A percentile compares a stretch with the other conserved stretches of the same genome.
Conservation (phyloP, 345 rosid genomes). For the Heritiera fomes region DNA sequence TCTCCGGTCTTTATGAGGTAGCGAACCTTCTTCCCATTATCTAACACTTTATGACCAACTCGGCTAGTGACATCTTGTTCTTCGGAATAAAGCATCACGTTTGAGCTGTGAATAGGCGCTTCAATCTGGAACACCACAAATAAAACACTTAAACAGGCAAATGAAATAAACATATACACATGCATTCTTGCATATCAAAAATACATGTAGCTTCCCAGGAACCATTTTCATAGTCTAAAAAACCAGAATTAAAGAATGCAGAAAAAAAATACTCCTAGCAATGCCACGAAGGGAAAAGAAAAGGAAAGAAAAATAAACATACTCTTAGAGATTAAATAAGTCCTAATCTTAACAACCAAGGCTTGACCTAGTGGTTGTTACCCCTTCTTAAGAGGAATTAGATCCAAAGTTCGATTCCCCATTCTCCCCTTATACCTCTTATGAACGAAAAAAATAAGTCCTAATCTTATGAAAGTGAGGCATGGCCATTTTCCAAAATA, state of each 20-base stretch:
- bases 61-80: conserved; percentile 76
- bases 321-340: neutral
- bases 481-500: neutral
- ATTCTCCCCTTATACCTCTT: no score
- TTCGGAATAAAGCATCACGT: conserved; percentile 89
- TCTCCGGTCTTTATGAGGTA: conserved; percentile 88
- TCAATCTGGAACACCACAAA: conserved; percentile 63
- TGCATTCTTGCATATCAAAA: neutral
- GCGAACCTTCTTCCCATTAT: conserved; percentile 66
- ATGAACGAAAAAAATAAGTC: no score
- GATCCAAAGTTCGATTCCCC: no score
- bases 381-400: no score
- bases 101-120: conserved; percentile 94
- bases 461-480: neutral
- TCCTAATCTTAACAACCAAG: neutral
- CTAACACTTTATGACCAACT: conserved; percentile 78
- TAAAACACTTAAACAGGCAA: conserved; percentile 5
- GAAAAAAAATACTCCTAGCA: neutral
- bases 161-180: neutral
- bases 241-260: neutral
- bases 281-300: neutral
- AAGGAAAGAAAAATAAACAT: neutral
- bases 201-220: neutral
- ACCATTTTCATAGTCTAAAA: neutral
- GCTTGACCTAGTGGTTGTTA: no score